Conservation (phyloP, 345 rosid genomes). For the Melaleuca quinquenervia region DNA sequence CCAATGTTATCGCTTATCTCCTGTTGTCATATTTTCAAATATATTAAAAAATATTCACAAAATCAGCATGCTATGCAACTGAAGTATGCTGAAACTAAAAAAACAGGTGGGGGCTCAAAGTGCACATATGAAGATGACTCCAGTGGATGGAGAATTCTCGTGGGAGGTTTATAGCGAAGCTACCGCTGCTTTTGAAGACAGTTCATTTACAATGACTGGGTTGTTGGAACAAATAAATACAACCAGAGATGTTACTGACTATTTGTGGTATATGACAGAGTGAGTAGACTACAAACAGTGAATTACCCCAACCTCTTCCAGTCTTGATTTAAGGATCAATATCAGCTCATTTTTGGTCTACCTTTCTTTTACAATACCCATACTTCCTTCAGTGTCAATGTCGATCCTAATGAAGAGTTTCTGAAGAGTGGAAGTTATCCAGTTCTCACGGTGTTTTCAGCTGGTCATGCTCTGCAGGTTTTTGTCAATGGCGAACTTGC, state of each 20-base stretch:
- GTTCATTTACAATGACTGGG: conserved; percentile 65
- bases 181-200: conserved; percentile 44
- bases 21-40: neutral
- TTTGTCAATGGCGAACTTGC: conserved; percentile 74
- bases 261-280: conserved; percentile 98
- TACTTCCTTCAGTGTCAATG: conserved; percentile 22
- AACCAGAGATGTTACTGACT: conserved; percentile 81
- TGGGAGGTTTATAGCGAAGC: conserved; percentile 90
- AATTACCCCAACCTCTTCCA: neutral
- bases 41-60: neutral
- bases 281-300: conserved; percentile 30
- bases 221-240: conserved; percentile 96
- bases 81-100: neutral
- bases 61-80: neutral
- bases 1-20: neutral
- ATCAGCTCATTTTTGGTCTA: neutral
- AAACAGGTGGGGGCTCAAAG: conserved; percentile 85
- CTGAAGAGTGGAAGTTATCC: conserved; percentile 47
- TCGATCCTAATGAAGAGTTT: conserved; percentile 43
- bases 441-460: conserved; percentile 58
- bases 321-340: neutral
- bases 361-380: neutral
- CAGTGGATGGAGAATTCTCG: conserved; percentile 68
- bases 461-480: conserved; percentile 94
- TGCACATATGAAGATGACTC: conserved; percentile 77